Conservation (phyloP, 768 basidiomycete species). For the Trichaptum fuscoviolaceum region DNA sequence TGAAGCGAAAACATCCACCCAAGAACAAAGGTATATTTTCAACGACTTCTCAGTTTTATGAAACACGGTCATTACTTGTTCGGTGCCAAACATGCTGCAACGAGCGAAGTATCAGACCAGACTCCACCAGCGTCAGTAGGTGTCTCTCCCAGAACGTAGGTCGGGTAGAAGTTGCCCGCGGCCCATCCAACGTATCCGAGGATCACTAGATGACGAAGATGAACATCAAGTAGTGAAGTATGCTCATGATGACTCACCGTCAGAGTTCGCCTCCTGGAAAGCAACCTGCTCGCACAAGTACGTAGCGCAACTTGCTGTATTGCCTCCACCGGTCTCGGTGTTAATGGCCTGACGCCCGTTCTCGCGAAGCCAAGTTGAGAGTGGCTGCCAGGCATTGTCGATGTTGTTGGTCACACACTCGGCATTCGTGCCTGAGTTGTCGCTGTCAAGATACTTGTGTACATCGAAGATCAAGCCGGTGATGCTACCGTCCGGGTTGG, state of each 20-base stretch:
- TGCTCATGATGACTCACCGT: slow-evolving; percentile 29
- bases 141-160: slow-evolving; percentile 30
- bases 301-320: slow-evolving; percentile 40
- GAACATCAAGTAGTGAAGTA: neutral
- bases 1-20: neutral
- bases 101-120: slow-evolving; percentile 39
- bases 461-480: slow-evolving; percentile 53
- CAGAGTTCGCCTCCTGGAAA: slow-evolving; percentile 42
- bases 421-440: slow-evolving; percentile 41
- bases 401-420: slow-evolving; percentile 55
- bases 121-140: slow-evolving; percentile 25
- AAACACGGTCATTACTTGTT: neutral
- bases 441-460: slow-evolving; percentile 56
- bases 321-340: slow-evolving; percentile 58
- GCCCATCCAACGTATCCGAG: slow-evolving; percentile 55
- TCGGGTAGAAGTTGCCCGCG: slow-evolving; percentile 47
- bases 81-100: slow-evolving; percentile 30
- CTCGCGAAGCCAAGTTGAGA: slow-evolving; percentile 43
- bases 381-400: slow-evolving; percentile 37
- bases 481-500: slow-evolving; percentile 39
- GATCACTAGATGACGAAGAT: slow-evolving; percentile 28
- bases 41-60: neutral
- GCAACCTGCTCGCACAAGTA: slow-evolving; percentile 42
- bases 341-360: slow-evolving; percentile 51
- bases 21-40: neutral